Percentiles rank a stretch among this genome's conserved stretches.
Evolutionary conservation across 106 monocot genomes (phyloP).

Genomic region (Vanilla planifolia): DNA sequence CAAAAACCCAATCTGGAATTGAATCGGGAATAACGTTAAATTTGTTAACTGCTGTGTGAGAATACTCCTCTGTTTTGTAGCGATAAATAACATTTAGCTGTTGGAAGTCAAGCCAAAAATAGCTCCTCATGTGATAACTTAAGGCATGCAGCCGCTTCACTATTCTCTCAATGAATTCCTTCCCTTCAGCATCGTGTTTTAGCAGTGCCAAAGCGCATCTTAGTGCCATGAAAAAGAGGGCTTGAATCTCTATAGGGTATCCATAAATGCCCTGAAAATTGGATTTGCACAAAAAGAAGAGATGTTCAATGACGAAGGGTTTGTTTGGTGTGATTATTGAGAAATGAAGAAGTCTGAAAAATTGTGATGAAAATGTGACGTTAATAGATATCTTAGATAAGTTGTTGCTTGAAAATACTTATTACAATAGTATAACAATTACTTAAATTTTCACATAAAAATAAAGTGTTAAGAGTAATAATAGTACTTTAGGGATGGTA

Average conservation of each 20-base stretch:
- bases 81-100: constrained; percentile 13
- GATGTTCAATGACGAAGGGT: too few species aligned
- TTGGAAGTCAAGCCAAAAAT: constrained; percentile 14
- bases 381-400: too few species aligned
- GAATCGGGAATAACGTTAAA: constrained; percentile 18
- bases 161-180: constrained; percentile 4
- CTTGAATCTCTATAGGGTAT: constrained; percentile 61
- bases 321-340: too few species aligned
- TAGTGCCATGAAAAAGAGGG: constrained; percentile 32
- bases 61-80: constrained; percentile 20
- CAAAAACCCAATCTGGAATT: constrained; percentile 14
- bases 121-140: constrained; percentile 16
- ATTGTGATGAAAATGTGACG: too few species aligned
- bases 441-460: too few species aligned
- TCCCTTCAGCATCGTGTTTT: constrained; percentile 12
- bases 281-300: neutral
- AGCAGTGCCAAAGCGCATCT: constrained; percentile 17
- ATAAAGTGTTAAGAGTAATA: too few species aligned
- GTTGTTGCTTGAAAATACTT: too few species aligned
- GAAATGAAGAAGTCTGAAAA: too few species aligned
- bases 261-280: constrained; percentile 44
- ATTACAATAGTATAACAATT: too few species aligned
- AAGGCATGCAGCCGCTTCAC: constrained; percentile 7
- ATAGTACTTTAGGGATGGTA: too few species aligned
- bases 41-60: constrained; percentile 19